A percentile compares a stretch with the other conserved stretches of the same genome.
Conservation (phyloP, 2,329 filamentous ascomycete species). For the Fusarium continuum region DNA sequence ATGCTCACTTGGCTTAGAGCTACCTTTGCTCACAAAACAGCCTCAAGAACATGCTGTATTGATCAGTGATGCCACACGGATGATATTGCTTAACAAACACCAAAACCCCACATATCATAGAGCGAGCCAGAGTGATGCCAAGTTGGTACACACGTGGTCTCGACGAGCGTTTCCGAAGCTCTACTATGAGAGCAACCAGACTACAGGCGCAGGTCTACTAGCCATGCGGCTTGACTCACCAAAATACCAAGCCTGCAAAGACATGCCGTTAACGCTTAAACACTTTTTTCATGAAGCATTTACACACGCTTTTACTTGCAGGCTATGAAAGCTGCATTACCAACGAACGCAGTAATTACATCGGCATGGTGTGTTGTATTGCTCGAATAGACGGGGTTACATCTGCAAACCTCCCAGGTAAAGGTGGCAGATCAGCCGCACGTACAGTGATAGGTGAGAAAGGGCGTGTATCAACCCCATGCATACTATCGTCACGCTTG, state of each 20-base stretch:
- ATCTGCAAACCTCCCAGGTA: fast-evolving
- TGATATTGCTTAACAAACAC: too few relatives aligned
- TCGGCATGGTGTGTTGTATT: background rate
- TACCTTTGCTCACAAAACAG: too few relatives aligned
- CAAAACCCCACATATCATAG: too few relatives aligned
- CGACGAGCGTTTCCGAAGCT: background rate
- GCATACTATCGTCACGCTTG: fast-evolving
- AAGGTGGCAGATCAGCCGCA: fast-evolving
- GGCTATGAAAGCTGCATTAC: too few relatives aligned
- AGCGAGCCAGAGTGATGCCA: too few relatives aligned
- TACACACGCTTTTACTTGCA: too few relatives aligned
- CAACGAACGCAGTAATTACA: background rate
- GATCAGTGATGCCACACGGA: too few relatives aligned
- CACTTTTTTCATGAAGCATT: background rate
- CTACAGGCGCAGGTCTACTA: background rate
- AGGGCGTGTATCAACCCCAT: fast-evolving
- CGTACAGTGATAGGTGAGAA: fast-evolving
- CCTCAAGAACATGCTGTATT: too few relatives aligned
- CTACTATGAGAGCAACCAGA: background rate
- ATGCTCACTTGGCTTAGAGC: background rate
- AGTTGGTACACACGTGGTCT: background rate
- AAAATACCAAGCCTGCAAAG: background rate
- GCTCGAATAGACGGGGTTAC: background rate
- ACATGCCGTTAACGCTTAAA: fast-evolving
- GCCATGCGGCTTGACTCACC: fast-evolving